Evolutionary conservation across 164 flowering plant genomes (phyloP).

Genomic region (Liquidambar formosana): DNA sequence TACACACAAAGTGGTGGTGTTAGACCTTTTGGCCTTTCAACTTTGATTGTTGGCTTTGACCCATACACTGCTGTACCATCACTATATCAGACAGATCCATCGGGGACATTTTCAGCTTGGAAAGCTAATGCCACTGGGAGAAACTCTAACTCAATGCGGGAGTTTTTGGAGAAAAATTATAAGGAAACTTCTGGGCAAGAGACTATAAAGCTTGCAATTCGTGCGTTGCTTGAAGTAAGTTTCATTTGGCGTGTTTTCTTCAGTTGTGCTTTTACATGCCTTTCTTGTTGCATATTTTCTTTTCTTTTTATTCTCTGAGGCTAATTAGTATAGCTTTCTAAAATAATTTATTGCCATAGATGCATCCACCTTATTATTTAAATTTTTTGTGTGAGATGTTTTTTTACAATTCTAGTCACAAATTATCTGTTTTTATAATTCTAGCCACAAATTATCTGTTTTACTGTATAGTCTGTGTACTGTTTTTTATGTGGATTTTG

Average conservation of each 20-base stretch:
- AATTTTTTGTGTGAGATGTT: neutral
- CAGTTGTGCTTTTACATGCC: neutral
- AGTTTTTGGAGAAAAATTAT: conserved; percentile 91
- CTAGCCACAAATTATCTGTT: too few relatives aligned
- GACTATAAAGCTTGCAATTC: conserved; percentile 87
- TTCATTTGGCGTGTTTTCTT: neutral
- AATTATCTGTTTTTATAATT: too few relatives aligned
- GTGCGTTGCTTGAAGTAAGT: conserved; percentile 93
- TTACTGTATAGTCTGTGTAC: too few relatives aligned
- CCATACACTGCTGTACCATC: conserved; percentile 83
- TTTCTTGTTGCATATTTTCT: neutral
- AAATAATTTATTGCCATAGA: too few relatives aligned
- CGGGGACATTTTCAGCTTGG: conserved; percentile 99
- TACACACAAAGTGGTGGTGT: conserved; percentile 99
- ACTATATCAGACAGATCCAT: conserved; percentile 97
- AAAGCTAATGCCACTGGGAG: conserved; percentile 97
- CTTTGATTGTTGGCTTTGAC: conserved; percentile 93
- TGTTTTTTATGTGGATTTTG: too few relatives aligned
- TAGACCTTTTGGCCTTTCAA: conserved; percentile 96
- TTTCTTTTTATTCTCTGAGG: neutral
- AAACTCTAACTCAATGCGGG: conserved; percentile 91
- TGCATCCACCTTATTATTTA: neutral
- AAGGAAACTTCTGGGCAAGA: conserved; percentile 96
- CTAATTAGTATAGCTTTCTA: neutral
- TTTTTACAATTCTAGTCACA: too few relatives aligned